Evolutionary conservation across 176 grass and related monocot species (phyloP).

Genomic region (Thalia dealbata): DNA sequence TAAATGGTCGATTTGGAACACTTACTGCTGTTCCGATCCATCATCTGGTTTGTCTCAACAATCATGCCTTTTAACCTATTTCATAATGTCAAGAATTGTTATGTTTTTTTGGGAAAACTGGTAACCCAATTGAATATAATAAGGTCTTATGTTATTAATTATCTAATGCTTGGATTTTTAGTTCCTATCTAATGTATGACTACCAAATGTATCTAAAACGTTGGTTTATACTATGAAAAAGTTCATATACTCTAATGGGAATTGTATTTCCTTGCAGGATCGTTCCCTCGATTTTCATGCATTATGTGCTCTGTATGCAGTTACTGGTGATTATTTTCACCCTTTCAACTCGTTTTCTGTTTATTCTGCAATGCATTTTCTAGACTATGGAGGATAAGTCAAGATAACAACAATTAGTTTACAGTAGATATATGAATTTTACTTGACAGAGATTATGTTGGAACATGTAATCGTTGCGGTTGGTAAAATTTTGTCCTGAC

Average conservation of each 20-base stretch:
- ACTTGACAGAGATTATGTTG: neutral
- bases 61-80: neutral
- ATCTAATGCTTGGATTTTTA: no score
- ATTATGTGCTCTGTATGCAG: slow-evolving; percentile 89
- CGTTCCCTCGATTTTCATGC: slow-evolving; percentile 91
- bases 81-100: no score
- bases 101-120: no score
- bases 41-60: slow-evolving; percentile 58
- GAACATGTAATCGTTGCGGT: neutral
- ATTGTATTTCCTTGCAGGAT: slow-evolving; percentile 43
- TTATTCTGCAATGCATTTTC: neutral
- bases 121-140: no score
- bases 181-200: neutral
- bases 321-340: slow-evolving; percentile 56
- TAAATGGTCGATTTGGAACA: slow-evolving; percentile 98
- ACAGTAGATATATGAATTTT: neutral
- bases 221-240: neutral
- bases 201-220: neutral
- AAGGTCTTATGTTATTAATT: no score
- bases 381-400: slow-evolving; percentile 1
- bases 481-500: neutral
- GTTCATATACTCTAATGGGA: neutral
- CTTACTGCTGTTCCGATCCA: slow-evolving; percentile 94
- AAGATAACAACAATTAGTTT: neutral
- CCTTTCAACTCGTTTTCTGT: neutral